phyloP scores from a whole-genome alignment of 495 filamentous ascomycete genomes.

The Cairneyella variabilis region DNA sequence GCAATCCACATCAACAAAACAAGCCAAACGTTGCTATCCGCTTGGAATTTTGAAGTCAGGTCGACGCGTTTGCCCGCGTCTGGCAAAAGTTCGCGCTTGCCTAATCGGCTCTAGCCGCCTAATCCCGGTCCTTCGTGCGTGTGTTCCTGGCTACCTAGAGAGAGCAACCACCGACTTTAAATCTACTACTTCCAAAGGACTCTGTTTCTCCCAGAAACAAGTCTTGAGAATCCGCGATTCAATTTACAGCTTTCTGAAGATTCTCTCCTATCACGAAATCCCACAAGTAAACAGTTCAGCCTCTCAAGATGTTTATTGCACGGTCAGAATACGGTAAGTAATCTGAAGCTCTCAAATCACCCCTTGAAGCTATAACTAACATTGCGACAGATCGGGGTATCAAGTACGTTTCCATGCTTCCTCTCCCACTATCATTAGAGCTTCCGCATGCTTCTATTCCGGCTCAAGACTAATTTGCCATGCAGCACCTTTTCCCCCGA shows the following conservation, averaged over 20 bases:
- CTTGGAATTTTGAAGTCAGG: too few species aligned
- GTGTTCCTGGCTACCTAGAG: neutral
- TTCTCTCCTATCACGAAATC: neutral
- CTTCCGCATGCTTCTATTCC: conserved; percentile 1
- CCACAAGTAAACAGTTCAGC: neutral
- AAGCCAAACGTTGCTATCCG: too few species aligned
- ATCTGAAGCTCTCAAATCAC: conserved; percentile 17
- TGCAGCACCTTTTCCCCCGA: conserved; percentile 98
- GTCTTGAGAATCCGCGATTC: neutral
- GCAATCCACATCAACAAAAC: too few species aligned
- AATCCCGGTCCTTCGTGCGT: neutral
- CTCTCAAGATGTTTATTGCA: conserved; percentile 93
- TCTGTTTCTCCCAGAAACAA: neutral
- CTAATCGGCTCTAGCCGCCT: neutral
- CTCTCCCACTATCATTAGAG: neutral
- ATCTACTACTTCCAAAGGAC: neutral
- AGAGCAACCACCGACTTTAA: neutral
- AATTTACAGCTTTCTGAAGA: neutral
- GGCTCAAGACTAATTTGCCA: conserved; percentile 11
- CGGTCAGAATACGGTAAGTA: conserved; percentile 94
- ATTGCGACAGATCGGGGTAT: conserved; percentile 83
- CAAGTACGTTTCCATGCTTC: conserved; percentile 62
- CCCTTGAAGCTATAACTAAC: conserved; percentile 28
- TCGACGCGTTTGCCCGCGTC: neutral
- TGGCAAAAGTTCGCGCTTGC: neutral